Evolutionary conservation across 1,284 basidiomycete genomes (phyloP).

Genomic region (Rhodotorula sp.): DNA sequence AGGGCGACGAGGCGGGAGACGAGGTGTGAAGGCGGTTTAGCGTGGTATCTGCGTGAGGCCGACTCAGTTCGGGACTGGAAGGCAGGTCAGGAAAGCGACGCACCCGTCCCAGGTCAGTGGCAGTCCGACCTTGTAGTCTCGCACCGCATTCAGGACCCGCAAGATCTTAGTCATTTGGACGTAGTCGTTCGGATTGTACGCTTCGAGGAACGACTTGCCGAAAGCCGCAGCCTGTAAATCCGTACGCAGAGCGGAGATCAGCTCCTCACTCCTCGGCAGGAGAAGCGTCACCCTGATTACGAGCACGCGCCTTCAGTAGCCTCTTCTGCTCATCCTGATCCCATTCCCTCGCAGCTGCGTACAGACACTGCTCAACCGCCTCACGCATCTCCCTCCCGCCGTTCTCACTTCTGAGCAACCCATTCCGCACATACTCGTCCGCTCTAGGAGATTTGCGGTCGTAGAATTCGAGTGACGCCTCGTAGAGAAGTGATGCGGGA

Average conservation of each 20-base stretch:
- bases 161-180: slow-evolving; percentile 86
- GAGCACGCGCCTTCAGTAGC: slow-evolving; percentile 69
- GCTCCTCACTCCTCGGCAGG: neutral
- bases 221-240: slow-evolving; percentile 80
- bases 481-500: slow-evolving; percentile 85
- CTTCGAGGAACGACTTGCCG: slow-evolving; percentile 87
- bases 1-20: slow-evolving; percentile 80
- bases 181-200: slow-evolving; percentile 86
- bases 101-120: slow-evolving; percentile 89
- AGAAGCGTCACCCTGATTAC: neutral
- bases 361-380: slow-evolving; percentile 89
- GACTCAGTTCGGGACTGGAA: neutral
- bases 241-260: neutral
- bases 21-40: slow-evolving; percentile 54
- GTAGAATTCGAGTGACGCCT: slow-evolving; percentile 82
- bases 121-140: slow-evolving; percentile 87
- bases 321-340: slow-evolving; percentile 84
- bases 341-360: slow-evolving; percentile 90
- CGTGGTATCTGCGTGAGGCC: slow-evolving; percentile 28
- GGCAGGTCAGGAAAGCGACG: slow-evolving; percentile 26
- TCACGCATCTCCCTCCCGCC: slow-evolving; percentile 69
- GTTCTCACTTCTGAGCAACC: slow-evolving; percentile 56
- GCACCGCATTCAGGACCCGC: slow-evolving; percentile 91
- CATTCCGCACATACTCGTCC: slow-evolving; percentile 77
- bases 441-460: slow-evolving; percentile 78